Percentiles rank a stretch among this genome's conserved stretches.
These are phyloP conservation scores for Cryphonectria parasitica DNA, from an alignment of 2,329 filamentous ascomycete species.

Conservation along the genomic window DNA sequence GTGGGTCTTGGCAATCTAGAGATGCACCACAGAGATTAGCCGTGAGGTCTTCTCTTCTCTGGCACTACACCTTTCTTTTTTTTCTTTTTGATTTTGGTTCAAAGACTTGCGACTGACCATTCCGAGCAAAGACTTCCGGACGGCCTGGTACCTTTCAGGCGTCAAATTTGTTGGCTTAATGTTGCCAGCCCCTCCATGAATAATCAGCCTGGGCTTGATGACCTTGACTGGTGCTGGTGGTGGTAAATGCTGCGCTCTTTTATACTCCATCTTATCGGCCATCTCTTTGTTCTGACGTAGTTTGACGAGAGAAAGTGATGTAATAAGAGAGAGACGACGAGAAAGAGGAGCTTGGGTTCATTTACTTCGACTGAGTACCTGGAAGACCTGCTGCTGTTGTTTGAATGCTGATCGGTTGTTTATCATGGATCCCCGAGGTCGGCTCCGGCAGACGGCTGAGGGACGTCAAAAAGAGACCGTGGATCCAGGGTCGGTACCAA, in stretches of 20 bases:
- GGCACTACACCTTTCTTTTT: too few relatives aligned
- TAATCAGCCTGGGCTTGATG: conserved; percentile 63
- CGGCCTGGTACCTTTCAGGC: conserved; percentile 59
- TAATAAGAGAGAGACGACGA: not conserved
- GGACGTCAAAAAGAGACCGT: not conserved
- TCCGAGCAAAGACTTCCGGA: conserved; percentile 62
- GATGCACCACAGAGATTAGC: not conserved
- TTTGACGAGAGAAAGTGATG: not conserved
- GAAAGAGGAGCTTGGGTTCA: not conserved
- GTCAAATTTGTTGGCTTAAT: conserved; percentile 64
- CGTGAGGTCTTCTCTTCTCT: not conserved
- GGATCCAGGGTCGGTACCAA: not conserved
- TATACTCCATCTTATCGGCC: conserved; percentile 46
- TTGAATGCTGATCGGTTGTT: not conserved
- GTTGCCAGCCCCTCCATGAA: conserved; percentile 75
- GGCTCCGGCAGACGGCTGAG: not conserved
- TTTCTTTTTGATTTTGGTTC: too few relatives aligned
- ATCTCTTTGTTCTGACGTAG: not conserved
- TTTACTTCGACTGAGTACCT: not conserved
- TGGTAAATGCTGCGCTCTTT: conserved; percentile 23
- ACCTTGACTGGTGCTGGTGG: conserved; percentile 32
- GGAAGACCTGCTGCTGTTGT: not conserved
- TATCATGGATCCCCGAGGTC: not conserved
- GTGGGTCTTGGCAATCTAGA: conserved; percentile 50
- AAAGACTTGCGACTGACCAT: conserved; percentile 53